Percentiles rank a stretch among this genome's conserved stretches.
phyloP scores from a whole-genome alignment of 768 basidiomycete species.

The Agaricus blazei region DNA sequence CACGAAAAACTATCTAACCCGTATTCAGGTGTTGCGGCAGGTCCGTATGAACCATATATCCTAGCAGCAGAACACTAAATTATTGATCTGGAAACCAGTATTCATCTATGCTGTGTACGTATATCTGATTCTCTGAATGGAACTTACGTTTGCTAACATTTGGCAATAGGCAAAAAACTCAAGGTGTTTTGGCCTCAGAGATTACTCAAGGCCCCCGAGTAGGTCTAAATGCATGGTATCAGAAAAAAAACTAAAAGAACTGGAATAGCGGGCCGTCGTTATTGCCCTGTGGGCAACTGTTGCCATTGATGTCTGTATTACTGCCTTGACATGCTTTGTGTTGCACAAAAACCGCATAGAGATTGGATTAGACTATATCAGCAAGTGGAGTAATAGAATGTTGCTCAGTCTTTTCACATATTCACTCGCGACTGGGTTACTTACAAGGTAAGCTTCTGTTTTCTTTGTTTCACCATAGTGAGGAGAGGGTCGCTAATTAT shows the following conservation, averaged over 20 bases:
- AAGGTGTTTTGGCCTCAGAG: background rate
- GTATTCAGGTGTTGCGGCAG: background rate
- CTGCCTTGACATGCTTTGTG: conserved; percentile 26
- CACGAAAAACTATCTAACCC: background rate
- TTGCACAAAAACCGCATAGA: conserved; percentile 22
- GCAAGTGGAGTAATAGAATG: conserved; percentile 18
- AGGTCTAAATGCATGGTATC: background rate
- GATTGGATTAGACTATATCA: conserved; percentile 15
- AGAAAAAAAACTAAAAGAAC: background rate
- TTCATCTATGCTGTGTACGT: background rate
- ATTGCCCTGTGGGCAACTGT: conserved; percentile 26
- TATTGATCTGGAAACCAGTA: background rate
- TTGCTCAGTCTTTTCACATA: conserved; percentile 24
- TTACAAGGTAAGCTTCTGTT: conserved; percentile 20
- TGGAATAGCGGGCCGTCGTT: conserved; percentile 24
- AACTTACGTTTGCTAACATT: background rate
- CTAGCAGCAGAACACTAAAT: background rate
- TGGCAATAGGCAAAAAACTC: background rate
- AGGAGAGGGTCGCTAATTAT: too few relatives aligned
- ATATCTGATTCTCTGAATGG: background rate
- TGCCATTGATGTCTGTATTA: conserved; percentile 24
- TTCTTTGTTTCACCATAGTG: too few relatives aligned
- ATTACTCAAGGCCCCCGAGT: background rate
- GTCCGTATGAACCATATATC: background rate
- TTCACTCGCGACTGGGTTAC: conserved; percentile 25